Evolutionary conservation across 805 yeast species (phyloP).

Genomic region (Schizosaccharomyces octosporus): DNA sequence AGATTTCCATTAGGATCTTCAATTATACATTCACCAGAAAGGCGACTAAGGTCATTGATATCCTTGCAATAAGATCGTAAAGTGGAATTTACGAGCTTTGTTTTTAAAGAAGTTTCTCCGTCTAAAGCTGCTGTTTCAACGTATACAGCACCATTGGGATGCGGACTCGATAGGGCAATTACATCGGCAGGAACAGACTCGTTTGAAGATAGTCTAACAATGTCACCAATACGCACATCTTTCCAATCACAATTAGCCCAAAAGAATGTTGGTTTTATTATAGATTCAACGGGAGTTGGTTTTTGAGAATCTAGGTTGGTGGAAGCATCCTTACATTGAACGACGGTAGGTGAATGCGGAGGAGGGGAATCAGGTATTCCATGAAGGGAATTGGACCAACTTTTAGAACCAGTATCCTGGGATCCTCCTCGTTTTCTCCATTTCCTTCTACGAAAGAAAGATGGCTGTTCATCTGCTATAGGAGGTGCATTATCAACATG

Average conservation of each 20-base stretch:
- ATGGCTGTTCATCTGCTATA: slow-evolving; percentile 3
- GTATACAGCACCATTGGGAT: slow-evolving; percentile 34
- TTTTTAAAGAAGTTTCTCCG: slow-evolving; percentile 84
- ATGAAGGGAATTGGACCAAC: background rate
- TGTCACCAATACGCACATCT: slow-evolving; percentile 65
- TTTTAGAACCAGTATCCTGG: background rate
- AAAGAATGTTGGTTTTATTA: background rate
- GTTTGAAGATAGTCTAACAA: slow-evolving; percentile 44
- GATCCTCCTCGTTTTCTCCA: background rate
- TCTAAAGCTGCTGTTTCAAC: slow-evolving; percentile 94
- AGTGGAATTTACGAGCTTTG: slow-evolving; percentile 41
- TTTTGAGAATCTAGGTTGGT: background rate
- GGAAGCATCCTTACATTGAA: background rate
- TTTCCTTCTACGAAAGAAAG: background rate
- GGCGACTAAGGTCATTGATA: slow-evolving; percentile 23
- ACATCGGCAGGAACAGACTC: slow-evolving; percentile 93
- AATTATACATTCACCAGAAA: slow-evolving; percentile 31
- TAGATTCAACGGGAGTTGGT: background rate
- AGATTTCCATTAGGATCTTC: slow-evolving; percentile 87
- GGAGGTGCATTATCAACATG: slow-evolving; percentile 8
- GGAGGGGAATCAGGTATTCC: background rate
- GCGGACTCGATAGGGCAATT: slow-evolving; percentile 40
- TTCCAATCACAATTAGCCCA: slow-evolving; percentile 30
- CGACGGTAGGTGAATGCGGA: background rate
- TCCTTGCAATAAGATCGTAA: slow-evolving; percentile 27